These are phyloP conservation scores for Zymoseptoria ardabiliae DNA, from an alignment of 2,329 filamentous ascomycete genomes.

Conservation along the genomic window DNA sequence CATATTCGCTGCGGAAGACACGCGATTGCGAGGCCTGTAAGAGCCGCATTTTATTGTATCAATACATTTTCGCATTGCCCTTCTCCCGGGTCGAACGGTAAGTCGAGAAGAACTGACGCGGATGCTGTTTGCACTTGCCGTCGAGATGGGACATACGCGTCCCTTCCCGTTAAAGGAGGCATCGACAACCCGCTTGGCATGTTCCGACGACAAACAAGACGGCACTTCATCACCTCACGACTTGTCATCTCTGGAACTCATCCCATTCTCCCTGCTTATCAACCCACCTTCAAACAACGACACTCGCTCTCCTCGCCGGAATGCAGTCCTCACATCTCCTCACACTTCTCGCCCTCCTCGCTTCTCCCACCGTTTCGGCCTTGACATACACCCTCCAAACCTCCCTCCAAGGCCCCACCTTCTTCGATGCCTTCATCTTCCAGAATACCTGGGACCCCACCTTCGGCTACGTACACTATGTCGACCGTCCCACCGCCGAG, in stretches of 20 bases:
- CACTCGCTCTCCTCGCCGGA: neutral
- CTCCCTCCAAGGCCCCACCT: constrained; percentile 17
- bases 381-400: constrained; percentile 8
- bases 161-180: neutral
- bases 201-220: constrained; percentile 5
- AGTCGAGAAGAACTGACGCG: neutral
- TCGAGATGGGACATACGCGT: neutral
- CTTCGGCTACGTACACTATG: constrained; percentile 33
- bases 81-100: neutral
- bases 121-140: neutral
- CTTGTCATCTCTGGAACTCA: neutral
- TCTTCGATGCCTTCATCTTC: constrained; percentile 32
- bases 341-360: constrained; percentile 1
- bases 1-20: neutral
- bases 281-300: neutral
- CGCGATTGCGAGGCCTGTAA: neutral
- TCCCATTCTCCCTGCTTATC: neutral
- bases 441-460: constrained; percentile 29
- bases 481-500: constrained; percentile 33
- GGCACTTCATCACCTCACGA: constrained; percentile 4
- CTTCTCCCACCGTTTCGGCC: constrained; percentile 2
- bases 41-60: neutral
- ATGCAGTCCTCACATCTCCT: neutral
- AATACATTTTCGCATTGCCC: neutral
- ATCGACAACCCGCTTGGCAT: neutral